Base-by-base conservation (phyloP, 176 grass and related monocot genomes). In the Saccharum officinarum region DNA sequence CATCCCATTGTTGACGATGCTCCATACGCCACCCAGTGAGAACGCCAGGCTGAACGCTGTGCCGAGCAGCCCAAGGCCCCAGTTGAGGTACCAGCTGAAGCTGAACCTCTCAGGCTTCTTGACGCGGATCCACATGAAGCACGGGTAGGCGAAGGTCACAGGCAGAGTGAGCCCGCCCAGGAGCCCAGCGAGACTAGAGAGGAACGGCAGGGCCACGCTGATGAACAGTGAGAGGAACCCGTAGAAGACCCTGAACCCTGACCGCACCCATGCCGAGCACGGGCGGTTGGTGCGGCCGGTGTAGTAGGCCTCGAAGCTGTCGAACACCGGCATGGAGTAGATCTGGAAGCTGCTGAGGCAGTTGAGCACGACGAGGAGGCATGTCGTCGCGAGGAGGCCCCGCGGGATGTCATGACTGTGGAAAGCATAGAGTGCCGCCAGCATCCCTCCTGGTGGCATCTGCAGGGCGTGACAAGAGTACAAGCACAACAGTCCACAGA, bases 261-360 rank as follows among this genome's bases (percentile, higher is more conserved):
- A 92, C 3, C 96, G 52, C 12, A 98, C 93, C 96, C 96, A 98
- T 41, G 90, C 67, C 0, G 96, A 98, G 88, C 96, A 98, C 3
- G 93, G 96, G 3, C 89, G 93, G 84, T 98, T 98, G 22, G 96
- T 98, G 57, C 96, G 87, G 62, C 96, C 92, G 0, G 96, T 98
- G 79, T 98, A 98, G 37, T 83, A 91, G 18, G 96, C 96, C 73
- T 98, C 97, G 0, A 98, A 98, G 75, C 93, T 95, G 79, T 98
- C 97, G 7, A 95, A 98, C 16, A 98, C 97, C 0, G 97, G 97
- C 97, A 98, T 98, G 14, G 97, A 98, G 81, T 98, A 98, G 85
- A 98, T 98, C 86, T 98, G 97, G 91, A 98, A 98, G 77, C 93
- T 95, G 82, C 97, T 98, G 65, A 98, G 85, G 86, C 97, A 98